Percentiles rank a stretch among this genome's conserved stretches.
phyloP scores from a whole-genome alignment of 2,329 filamentous ascomycete species.

The Cladophialophora immunda region DNA sequence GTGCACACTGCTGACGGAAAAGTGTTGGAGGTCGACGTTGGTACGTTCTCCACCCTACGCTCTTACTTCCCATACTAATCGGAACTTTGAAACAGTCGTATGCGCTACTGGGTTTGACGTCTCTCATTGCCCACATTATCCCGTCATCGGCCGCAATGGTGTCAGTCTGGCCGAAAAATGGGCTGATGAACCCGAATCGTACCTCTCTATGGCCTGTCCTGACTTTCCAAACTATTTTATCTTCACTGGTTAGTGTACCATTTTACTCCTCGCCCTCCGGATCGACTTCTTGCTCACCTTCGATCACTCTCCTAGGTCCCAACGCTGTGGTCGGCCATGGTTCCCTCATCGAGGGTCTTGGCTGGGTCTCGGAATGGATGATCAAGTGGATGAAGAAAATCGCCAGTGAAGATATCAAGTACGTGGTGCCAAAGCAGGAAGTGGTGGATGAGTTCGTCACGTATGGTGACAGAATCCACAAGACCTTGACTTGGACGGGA shows the following conservation, averaged over 20 bases:
- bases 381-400: conserved; percentile 46
- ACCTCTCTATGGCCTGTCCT: conserved; percentile 39
- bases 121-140: conserved; percentile 47
- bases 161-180: conserved; percentile 43
- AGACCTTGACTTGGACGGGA: conserved; percentile 42
- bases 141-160: conserved; percentile 45
- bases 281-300: too few species aligned
- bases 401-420: conserved; percentile 46
- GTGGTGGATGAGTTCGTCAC: conserved; percentile 44
- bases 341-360: conserved; percentile 39
- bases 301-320: conserved; percentile 44
- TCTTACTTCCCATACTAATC: too few species aligned
- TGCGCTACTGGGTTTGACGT: conserved; percentile 55
- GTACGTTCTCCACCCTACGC: too few species aligned
- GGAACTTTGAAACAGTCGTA: too few species aligned
- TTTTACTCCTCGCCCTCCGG: too few species aligned
- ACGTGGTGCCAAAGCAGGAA: conserved; percentile 41
- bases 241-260: conserved; percentile 31
- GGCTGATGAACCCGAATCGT: conserved; percentile 42
- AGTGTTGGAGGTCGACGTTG: conserved; percentile 39
- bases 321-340: conserved; percentile 44
- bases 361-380: conserved; percentile 43
- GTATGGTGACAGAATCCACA: conserved; percentile 46
- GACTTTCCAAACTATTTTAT: conserved; percentile 48
- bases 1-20: conserved; percentile 44